phyloP scores from a whole-genome alignment of 2,329 filamentous ascomycete species.

The Leptographium flavum region DNA sequence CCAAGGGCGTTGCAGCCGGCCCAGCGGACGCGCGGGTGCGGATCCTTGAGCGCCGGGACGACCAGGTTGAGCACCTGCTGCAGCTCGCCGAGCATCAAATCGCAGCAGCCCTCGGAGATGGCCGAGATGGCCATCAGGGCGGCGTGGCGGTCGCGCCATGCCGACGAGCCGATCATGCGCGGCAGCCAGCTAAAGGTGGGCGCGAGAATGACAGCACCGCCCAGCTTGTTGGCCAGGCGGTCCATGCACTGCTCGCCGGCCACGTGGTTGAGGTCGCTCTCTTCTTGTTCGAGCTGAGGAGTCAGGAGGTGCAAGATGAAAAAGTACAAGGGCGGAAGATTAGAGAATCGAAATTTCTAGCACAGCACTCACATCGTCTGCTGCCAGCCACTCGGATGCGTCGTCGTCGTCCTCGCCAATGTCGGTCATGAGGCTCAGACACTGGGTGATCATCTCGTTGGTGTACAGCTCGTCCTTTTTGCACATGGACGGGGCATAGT shows the following conservation, averaged over 20 bases:
- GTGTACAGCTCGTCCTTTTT: constrained; percentile 88
- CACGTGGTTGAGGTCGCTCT: constrained; percentile 94
- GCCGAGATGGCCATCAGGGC: constrained; percentile 98
- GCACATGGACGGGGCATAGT: constrained; percentile 88
- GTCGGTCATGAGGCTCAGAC: constrained; percentile 94
- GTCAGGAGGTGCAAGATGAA: constrained; percentile 9
- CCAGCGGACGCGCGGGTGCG: constrained; percentile 89
- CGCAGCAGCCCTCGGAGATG: constrained; percentile 92
- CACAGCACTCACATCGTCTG: constrained; percentile 62
- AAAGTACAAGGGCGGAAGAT: no score
- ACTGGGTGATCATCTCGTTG: constrained; percentile 95
- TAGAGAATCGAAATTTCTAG: background rate
- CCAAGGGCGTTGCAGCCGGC: constrained; percentile 97
- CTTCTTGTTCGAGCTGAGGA: constrained; percentile 69
- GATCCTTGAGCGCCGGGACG: constrained; percentile 78
- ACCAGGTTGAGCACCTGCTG: constrained; percentile 90
- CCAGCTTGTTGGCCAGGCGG: constrained; percentile 88
- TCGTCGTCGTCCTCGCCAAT: constrained; percentile 90
- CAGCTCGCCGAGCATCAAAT: constrained; percentile 88
- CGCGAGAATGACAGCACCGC: constrained; percentile 79
- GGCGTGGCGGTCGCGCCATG: constrained; percentile 91
- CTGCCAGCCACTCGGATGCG: constrained; percentile 81
- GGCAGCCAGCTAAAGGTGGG: constrained; percentile 96
- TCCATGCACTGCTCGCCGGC: constrained; percentile 99
- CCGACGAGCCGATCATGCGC: constrained; percentile 88